Evolutionary conservation across 352 stramenopile genomes (phyloP), one percentile per base, ranked within the genome.

Genomic region (Globisporangium middletonii): DNA sequence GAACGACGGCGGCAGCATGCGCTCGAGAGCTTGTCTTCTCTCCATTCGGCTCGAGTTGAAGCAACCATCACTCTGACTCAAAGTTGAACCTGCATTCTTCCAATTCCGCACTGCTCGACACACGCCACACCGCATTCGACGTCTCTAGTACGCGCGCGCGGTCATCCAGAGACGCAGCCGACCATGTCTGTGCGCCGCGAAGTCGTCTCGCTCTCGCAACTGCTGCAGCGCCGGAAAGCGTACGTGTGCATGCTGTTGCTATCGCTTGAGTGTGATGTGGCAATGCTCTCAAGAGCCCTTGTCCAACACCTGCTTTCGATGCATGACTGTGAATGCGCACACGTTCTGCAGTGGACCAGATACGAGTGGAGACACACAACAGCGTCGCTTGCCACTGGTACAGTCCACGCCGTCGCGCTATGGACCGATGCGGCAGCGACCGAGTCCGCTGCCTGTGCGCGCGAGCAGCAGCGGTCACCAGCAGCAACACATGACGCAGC

Each of bases 181-280:
- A 46, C 23, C 23, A 23, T 92, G 81, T 71, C 77, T 18, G 65
- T 89, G 53, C 81, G 72, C 35, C 69, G 73, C 46, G 81, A 92
- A 53, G 72, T 92, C 27, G 62, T 92, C 42, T 85, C 81, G 30
- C 77, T 92, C 54, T 88, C 81, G 30, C 73, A 88, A 68, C 64
- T 92, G 6, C 72, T 92, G 30, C 70, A 79, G 65, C 78, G 79
- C 63, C 67, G 49, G 55, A 86, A 55, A 71, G 70, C 41, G 57
- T 68, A 66, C 42, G 46, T 53, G 30, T 50, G 23, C 30, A 35
- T 56, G 60, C 49, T 57, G 27, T 27, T 56, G 60, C 51, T 59
- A 23, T 23, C 26, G 6, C 4, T 6, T 53, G 9, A 23, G 23
- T 23, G 23, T 23, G 23, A 23, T 23, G 23, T 13, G 46, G 28